Evolutionary conservation across 345 rosid genomes (phyloP), one percentile per base, ranked within the genome.

Genomic region (Litchi chinensis): DNA sequence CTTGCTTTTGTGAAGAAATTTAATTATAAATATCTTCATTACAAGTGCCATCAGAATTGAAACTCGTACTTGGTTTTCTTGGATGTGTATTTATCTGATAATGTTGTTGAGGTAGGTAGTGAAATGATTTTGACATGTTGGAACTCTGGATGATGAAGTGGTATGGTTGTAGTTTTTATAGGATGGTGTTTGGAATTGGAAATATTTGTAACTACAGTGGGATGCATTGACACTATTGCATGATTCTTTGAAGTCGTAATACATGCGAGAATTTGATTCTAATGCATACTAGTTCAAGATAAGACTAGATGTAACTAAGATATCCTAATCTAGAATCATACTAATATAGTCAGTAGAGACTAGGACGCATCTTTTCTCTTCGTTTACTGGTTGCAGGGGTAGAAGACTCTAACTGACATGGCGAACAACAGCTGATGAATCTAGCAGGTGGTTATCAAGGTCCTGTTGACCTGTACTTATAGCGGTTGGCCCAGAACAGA

Each of bases 401-500:
- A 28, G 37, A 41, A 60, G 77, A 74, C 56, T 43, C 44, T 32
- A 46, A 44, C 60, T 74, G 59, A 74, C 70, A 18, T 63, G 5
- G 44, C 44, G 18, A 43, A 71, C 52, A 32, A 40, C 67, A 63
- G 52, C 37, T 40, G 65, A 39, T 59, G 40, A 56, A 26, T 69
- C 6, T 46, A 10, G 24, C 22, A 32, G 10, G 4, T 15, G 65
- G 50, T 69, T 41, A 7, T 40, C 71, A 26, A 65, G 68, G 41
- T 2, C 70, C 76, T 37, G 78, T 70, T n/a, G 88, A 82, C 79
- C 85, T 82, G 70, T 93, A 91, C 75, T 69, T 86, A 82, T 95
- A 95, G 74, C 92, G 93, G 21, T 65, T 80, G 48, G 96, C 93
- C 97, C 98, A 95, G 88, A 88, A 92, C 71, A 95, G 90, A 83